These are phyloP conservation scores for Cladorrhinum sp. DNA, from an alignment of 2,329 filamentous ascomycete species.

Conservation along the genomic window DNA sequence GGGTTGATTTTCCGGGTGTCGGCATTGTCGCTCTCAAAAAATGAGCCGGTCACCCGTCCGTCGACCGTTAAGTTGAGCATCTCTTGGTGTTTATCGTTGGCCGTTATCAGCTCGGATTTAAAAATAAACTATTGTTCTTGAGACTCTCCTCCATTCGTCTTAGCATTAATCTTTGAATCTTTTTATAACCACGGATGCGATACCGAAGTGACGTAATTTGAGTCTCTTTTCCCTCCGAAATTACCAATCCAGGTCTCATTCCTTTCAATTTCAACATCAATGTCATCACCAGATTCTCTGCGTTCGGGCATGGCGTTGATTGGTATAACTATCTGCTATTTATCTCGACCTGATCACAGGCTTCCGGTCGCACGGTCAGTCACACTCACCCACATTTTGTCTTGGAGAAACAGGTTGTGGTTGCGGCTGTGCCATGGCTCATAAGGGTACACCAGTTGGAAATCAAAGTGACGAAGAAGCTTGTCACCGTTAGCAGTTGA, in stretches of 20 bases:
- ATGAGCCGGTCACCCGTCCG: background rate
- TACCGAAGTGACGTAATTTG: background rate
- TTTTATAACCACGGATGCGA: background rate
- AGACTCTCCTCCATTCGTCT: background rate
- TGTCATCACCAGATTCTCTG: background rate
- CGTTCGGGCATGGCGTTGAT: no score
- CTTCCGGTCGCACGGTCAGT: conserved; percentile 14
- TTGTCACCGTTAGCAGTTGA: conserved; percentile 1
- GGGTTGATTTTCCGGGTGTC: background rate
- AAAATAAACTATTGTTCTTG: background rate
- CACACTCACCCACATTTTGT: conserved; percentile 32
- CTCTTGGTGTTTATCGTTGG: no score
- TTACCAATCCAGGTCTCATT: background rate
- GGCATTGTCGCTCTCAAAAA: background rate
- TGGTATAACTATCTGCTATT: no score
- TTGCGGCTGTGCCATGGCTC: conserved; percentile 28
- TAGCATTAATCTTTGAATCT: background rate
- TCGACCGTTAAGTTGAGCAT: background rate
- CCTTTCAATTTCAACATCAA: background rate
- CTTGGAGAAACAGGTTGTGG: conserved; percentile 31
- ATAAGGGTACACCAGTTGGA: conserved; percentile 31
- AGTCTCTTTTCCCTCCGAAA: background rate
- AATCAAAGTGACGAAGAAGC: conserved; percentile 31
- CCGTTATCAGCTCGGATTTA: background rate
- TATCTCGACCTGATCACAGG: no score